phyloP scores from a whole-genome alignment of 176 grass and related monocot genomes.

The Carex parvula region DNA sequence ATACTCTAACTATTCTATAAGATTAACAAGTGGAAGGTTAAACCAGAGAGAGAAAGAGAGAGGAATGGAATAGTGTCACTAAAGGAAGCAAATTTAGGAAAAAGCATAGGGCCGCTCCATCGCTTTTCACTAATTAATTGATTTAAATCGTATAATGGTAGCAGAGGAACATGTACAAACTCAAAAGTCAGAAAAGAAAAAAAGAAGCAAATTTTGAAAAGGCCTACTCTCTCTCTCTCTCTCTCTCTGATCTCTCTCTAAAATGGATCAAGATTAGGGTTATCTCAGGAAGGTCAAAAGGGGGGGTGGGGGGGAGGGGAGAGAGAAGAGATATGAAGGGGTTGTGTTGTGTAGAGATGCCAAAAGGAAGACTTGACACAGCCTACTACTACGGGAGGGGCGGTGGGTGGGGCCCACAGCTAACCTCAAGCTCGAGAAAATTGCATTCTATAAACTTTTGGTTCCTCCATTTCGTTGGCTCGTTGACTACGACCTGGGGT shows the following conservation, averaged over 20 bases:
- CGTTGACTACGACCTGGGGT: constrained; percentile 12
- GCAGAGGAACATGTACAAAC: constrained; percentile 10
- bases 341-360: constrained; percentile 18
- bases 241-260: constrained; percentile 34
- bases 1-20: constrained; percentile 33
- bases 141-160: no score
- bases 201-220: constrained; percentile 34
- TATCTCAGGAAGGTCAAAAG: constrained; percentile 20
- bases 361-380: constrained; percentile 27
- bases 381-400: constrained; percentile 7
- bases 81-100: constrained; percentile 36
- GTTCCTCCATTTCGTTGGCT: constrained; percentile 8
- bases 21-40: constrained; percentile 34
- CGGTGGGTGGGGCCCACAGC: constrained; percentile 18
- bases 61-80: constrained; percentile 53
- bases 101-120: not conserved
- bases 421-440: constrained; percentile 27
- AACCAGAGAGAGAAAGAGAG: constrained; percentile 32
- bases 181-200: constrained; percentile 24
- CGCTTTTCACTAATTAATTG: constrained; percentile 31
- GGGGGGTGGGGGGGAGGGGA: not conserved
- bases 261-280: constrained; percentile 26
- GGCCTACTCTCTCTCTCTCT: not conserved
- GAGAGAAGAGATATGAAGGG: not conserved
- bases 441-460: constrained; percentile 15